Evolutionary conservation across 306 rosid genomes (phyloP), one percentile per base, ranked within the genome.

Genomic region (Astragalus membranaceus): DNA sequence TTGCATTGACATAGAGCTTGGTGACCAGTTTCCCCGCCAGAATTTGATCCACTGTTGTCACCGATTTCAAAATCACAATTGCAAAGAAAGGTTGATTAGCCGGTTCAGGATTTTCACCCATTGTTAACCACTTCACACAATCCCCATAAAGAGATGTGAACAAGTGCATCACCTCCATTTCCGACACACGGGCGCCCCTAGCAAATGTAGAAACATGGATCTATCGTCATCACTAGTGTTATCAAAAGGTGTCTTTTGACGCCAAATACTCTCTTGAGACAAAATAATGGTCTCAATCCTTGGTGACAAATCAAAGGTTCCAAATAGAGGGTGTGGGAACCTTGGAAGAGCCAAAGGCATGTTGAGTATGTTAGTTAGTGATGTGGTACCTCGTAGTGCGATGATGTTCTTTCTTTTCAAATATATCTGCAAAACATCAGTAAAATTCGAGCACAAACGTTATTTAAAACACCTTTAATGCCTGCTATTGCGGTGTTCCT

Each of bases 181-280:
- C 56, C 8, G 76, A 52, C 72, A 88, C 94, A 0, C 72, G 88
- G 32, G 86, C 88, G 0, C 96, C 94, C 48, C 79, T 72, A 0
- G 96, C 88, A 42, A 90, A 90, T 12, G 96, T 88, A 88, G 61
- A 49, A 88, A 88, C 82, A 90, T 30, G 4, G 89, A 75, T 72
- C 72, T 85, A 4, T 85, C 94, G 2, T 88, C 91, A 4, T 43
- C 58, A 1, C 82, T 62, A 9, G 75, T 60, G 8, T 48, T 63
- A 37, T 64, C 80, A 1, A 39, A 35, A 0, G 81, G 83, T 0
- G 43, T 26, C 60, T 80, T 63, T 6, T 39, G 48, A 9, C 10
- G 58, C 91, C 94, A 85, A 1, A 85, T 10, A 14, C 41, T 83
- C 2, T 30, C 49, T 8, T 81, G 70, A 13, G 13, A 62, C 42